Evolutionary conservation across 2,329 filamentous ascomycete species (phyloP), one percentile per base, ranked within the genome.

Genomic region (Amylocarpus encephaloides): DNA sequence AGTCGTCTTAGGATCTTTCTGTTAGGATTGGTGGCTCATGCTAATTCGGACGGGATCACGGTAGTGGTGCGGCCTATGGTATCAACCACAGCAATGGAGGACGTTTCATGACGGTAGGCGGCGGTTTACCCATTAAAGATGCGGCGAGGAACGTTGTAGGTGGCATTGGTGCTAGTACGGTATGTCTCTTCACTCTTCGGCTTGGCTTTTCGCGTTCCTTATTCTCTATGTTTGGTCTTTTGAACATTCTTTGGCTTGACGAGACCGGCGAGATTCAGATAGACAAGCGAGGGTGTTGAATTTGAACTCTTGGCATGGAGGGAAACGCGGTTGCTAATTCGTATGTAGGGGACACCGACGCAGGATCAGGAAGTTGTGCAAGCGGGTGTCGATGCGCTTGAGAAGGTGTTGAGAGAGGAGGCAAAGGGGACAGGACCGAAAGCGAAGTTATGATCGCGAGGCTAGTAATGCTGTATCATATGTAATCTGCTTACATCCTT

Each of bases 301-400:
- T n/a, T n/a, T n/a, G n/a, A n/a, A n/a, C n/a, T n/a, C n/a, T n/a
- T n/a, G n/a, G n/a, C n/a, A n/a, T n/a, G n/a, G n/a, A n/a, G n/a
- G n/a, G n/a, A n/a, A n/a, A n/a, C n/a, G n/a, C n/a, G 18, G 11
- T n/a, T 33, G 29, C 34, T 49, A 19, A 44, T 44, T 15, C 1
- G 18, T 16, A 11, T 29, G 5, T 11, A 44, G 77, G 77, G 77
- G 18, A 76, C 73, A 46, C 76, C 76, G 43, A 68, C 67, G 47
- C 74, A 80, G 62, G 77, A 80, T 65, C 70, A 73, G 49, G 71
- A 77, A 60, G 73, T 77, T 57, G 75, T 76, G 45, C 68, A 66
- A 59, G 73, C 70, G 3, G 77, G 76, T 1, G 71, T 77, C 13
- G 73, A 76, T 53, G 77, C 74, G 29, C 62, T 78, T 49, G 47